These are phyloP conservation scores for Solanum bulbocastanum DNA, from an alignment of 257 asterid species.

Conservation along the genomic window DNA sequence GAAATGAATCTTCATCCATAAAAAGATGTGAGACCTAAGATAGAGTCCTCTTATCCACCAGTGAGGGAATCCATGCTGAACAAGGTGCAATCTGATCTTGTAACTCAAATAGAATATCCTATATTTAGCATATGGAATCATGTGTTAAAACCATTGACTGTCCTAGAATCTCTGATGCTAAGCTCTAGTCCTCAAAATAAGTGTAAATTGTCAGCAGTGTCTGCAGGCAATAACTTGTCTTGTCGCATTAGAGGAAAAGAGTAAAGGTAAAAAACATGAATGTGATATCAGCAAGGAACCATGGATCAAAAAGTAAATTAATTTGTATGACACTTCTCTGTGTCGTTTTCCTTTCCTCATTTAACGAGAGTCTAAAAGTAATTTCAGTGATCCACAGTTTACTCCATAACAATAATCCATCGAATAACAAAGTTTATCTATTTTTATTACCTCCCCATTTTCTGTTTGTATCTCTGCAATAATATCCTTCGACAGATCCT, in stretches of 20 bases:
- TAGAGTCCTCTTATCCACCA: neutral
- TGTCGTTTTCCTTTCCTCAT: neutral
- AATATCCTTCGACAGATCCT: constrained; percentile 85
- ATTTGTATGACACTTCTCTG: neutral
- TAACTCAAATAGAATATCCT: neutral
- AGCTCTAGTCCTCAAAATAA: neutral
- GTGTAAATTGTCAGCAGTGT: neutral
- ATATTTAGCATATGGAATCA: neutral
- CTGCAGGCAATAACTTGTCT: neutral
- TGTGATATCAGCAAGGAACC: neutral
- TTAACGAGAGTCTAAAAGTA: neutral
- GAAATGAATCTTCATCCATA: neutral
- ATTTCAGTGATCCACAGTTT: neutral
- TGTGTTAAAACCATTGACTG: neutral
- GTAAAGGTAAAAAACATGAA: neutral
- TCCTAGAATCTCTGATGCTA: neutral
- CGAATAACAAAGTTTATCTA: neutral
- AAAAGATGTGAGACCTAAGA: neutral
- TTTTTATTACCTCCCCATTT: constrained; percentile 81
- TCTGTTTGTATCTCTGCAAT: constrained; percentile 90
- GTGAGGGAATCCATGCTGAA: neutral
- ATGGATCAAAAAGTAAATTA: neutral
- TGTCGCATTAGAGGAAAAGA: neutral
- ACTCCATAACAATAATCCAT: neutral
- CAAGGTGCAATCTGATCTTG: neutral